Evolutionary conservation across 2,329 filamentous ascomycete genomes (phyloP).

Genomic region (Colletotrichum melonis): DNA sequence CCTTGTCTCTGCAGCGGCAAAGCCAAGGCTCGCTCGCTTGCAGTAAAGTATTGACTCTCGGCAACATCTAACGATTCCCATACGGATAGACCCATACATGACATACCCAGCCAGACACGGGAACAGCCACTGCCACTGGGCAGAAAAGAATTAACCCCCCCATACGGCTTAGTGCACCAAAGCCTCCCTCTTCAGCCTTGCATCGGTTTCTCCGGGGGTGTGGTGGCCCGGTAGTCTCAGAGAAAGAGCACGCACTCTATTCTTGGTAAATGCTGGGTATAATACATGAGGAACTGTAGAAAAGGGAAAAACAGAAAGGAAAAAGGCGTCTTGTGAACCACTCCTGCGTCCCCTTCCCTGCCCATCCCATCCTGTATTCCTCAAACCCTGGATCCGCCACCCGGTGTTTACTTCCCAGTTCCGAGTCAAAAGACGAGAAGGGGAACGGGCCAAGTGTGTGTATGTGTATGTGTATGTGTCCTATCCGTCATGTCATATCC

Average conservation of each 20-base stretch:
- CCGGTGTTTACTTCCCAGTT: constrained; percentile 1
- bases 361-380: background rate
- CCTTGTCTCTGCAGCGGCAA: background rate
- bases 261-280: constrained; percentile 33
- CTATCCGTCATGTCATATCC: constrained; percentile 7
- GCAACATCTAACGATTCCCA: background rate
- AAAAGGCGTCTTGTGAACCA: background rate
- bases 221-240: background rate
- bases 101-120: background rate
- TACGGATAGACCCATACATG: no score
- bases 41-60: background rate
- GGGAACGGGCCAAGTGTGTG: background rate
- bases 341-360: background rate
- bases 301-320: constrained; percentile 5
- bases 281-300: constrained; percentile 26
- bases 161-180: background rate
- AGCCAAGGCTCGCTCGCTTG: background rate
- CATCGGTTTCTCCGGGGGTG: constrained; percentile 3
- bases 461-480: no score
- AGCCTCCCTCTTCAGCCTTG: background rate
- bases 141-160: background rate
- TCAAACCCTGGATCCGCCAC: background rate
- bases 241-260: constrained; percentile 12
- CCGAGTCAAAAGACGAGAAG: background rate
- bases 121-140: background rate